phyloP scores from a whole-genome alignment of 2,329 filamentous ascomycete species.

The Sporothrix humicola region DNA sequence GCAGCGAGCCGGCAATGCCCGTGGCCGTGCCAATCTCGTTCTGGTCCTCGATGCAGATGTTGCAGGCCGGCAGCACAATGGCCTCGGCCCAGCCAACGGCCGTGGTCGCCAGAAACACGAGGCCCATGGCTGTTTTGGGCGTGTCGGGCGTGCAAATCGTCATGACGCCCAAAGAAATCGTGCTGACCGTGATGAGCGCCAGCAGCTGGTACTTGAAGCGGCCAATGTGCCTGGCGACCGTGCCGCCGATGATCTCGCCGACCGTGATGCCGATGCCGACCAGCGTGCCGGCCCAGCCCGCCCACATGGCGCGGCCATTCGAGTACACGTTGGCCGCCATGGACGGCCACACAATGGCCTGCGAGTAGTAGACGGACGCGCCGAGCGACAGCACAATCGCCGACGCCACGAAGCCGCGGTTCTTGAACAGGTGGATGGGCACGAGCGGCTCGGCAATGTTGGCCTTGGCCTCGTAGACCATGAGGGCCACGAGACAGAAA shows the following conservation, averaged over 20 bases:
- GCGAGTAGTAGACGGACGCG: constrained; percentile 46
- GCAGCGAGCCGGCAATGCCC: constrained; percentile 41
- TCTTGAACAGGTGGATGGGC: constrained; percentile 46
- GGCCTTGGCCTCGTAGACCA: constrained; percentile 45
- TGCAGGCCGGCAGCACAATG: constrained; percentile 40
- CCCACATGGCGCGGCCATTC: constrained; percentile 38
- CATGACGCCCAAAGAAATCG: constrained; percentile 39
- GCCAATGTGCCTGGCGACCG: constrained; percentile 38
- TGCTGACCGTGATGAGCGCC: constrained; percentile 40
- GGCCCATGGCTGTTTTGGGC: constrained; percentile 35
- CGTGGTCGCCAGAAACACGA: constrained; percentile 41
- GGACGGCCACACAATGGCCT: constrained; percentile 44
- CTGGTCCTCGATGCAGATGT: constrained; percentile 42
- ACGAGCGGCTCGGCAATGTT: constrained; percentile 44
- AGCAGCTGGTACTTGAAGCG: constrained; percentile 41
- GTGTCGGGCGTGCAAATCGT: constrained; percentile 38
- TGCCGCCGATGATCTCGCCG: constrained; percentile 43
- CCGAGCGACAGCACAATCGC: constrained; percentile 43
- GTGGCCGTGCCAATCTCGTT: constrained; percentile 42
- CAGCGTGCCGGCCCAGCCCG: constrained; percentile 39
- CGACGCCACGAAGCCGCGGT: constrained; percentile 42
- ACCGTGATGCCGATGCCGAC: constrained; percentile 40
- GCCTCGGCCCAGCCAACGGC: constrained; percentile 44
- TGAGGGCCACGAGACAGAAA: constrained; percentile 36
- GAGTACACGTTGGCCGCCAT: constrained; percentile 40